Evolutionary conservation across 2,329 filamentous ascomycete species (phyloP).

Genomic region (Myriosclerotinia scirpicola): DNA sequence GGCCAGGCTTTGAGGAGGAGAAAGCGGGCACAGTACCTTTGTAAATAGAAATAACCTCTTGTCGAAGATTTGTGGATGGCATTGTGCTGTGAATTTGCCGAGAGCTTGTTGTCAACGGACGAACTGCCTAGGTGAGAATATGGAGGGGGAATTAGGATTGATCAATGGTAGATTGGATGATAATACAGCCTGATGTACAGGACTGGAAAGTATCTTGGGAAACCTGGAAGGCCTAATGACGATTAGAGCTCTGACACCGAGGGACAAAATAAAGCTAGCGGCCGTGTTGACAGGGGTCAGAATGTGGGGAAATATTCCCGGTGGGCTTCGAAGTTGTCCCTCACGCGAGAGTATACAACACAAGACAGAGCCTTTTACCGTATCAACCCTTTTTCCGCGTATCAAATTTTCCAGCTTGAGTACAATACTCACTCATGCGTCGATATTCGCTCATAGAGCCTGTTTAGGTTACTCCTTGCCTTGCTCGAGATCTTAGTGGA

Average conservation of each 20-base stretch:
- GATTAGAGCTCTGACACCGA: neutral
- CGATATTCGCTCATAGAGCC: too few relatives aligned
- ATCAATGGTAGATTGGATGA: neutral
- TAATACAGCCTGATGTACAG: neutral
- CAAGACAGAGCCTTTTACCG: too few relatives aligned
- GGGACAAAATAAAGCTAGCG: neutral
- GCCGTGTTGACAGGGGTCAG: neutral
- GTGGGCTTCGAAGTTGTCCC: neutral
- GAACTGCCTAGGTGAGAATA: neutral
- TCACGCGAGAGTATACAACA: neutral
- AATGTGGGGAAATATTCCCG: neutral
- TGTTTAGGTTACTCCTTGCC: too few relatives aligned
- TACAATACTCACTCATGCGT: too few relatives aligned
- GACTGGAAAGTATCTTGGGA: neutral
- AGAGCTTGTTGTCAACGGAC: neutral
- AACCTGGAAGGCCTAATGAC: neutral
- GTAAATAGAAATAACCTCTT: slow-evolving; percentile 81
- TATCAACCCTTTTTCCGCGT: too few relatives aligned
- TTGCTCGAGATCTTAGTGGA: too few relatives aligned
- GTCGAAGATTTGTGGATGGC: slow-evolving; percentile 51
- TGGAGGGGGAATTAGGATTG: neutral
- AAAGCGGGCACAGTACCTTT: slow-evolving; percentile 62
- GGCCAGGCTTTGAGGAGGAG: neutral
- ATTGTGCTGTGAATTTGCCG: neutral
- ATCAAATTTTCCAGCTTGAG: too few relatives aligned